phyloP scores from a whole-genome alignment of 495 filamentous ascomycete genomes.

The Tricharina praecox region DNA sequence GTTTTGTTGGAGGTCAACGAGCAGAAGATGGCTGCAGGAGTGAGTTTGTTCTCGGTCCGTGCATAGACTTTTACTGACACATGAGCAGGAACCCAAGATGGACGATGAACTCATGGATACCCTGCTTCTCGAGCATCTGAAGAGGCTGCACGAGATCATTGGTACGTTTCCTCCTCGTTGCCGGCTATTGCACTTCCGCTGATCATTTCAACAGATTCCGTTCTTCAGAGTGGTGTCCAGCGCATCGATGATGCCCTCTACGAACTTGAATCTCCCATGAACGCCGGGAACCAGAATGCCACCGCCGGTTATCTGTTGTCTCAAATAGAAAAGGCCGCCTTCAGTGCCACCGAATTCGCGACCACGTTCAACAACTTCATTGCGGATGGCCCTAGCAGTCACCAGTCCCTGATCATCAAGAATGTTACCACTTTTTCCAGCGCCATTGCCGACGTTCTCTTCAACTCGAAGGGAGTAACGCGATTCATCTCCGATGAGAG shows the following conservation, averaged over 20 bases:
- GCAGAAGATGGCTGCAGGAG: constrained; percentile 7
- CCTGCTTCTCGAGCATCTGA: constrained; percentile 63
- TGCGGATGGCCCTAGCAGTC: constrained; percentile 85
- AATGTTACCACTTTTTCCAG: constrained; percentile 78
- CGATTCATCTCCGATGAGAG: constrained; percentile 90
- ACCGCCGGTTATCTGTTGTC: constrained; percentile 91
- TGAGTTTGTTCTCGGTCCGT: background rate
- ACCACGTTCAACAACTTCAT: constrained; percentile 97
- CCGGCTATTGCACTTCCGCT: background rate
- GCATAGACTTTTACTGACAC: too few relatives aligned
- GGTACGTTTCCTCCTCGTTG: constrained; percentile 9
- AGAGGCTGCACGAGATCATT: constrained; percentile 93
- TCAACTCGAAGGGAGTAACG: constrained; percentile 88
- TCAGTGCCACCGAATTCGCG: constrained; percentile 86
- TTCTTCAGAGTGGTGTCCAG: constrained; percentile 81
- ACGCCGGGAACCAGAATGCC: constrained; percentile 94
- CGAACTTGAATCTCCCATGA: constrained; percentile 92
- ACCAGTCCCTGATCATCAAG: constrained; percentile 79
- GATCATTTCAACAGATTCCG: constrained; percentile 44
- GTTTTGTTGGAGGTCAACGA: constrained; percentile 81
- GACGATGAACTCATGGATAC: constrained; percentile 43
- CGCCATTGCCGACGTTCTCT: constrained; percentile 81
- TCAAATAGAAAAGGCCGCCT: constrained; percentile 91
- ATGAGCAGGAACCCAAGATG: constrained; percentile 27
- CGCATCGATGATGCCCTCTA: constrained; percentile 94